A percentile compares a stretch with the other conserved stretches of the same genome.
Conservation (phyloP, 2,329 filamentous ascomycete genomes). For the Onygenales sp. region DNA sequence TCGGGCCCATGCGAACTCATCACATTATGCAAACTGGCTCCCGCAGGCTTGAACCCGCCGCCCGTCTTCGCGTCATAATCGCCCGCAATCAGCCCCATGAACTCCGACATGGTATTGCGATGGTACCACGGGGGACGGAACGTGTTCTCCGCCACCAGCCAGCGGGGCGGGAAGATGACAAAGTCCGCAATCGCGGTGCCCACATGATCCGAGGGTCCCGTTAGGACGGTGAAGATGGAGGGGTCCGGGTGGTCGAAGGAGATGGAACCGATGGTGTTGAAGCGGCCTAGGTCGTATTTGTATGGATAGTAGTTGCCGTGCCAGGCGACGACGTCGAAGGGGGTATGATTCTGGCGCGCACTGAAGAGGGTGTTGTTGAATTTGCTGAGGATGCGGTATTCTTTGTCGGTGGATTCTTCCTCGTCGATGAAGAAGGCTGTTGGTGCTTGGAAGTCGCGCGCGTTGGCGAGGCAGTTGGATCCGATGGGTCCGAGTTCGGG, state of each 20-base stretch:
- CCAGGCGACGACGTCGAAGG: constrained; percentile 73
- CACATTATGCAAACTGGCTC: constrained; percentile 57
- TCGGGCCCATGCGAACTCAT: constrained; percentile 61
- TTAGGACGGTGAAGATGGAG: constrained; percentile 62
- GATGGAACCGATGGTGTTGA: constrained; percentile 64
- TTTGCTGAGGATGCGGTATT: constrained; percentile 34
- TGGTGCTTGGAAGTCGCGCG: constrained; percentile 65
- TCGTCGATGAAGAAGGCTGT: constrained; percentile 60
- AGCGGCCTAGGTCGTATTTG: constrained; percentile 72
- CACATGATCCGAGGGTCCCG: constrained; percentile 45
- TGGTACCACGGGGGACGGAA: constrained; percentile 57
- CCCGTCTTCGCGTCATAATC: constrained; percentile 52
- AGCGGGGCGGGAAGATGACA: constrained; percentile 56
- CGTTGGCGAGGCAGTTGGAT: constrained; percentile 64
- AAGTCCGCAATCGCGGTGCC: constrained; percentile 59
- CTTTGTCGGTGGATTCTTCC: constrained; percentile 30
- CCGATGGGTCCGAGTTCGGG: constrained; percentile 67
- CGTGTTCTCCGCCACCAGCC: constrained; percentile 52
- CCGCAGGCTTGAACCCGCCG: constrained; percentile 51
- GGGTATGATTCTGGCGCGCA: constrained; percentile 58
- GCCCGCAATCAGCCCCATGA: constrained; percentile 55
- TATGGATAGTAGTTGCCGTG: constrained; percentile 72
- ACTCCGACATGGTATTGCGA: constrained; percentile 56
- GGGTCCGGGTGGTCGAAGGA: constrained; percentile 72
- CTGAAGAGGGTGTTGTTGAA: constrained; percentile 59